A percentile compares a stretch with the other conserved stretches of the same genome.
Conservation (phyloP, 352 stramenopile species). For the Phytophthora sansomeana region DNA sequence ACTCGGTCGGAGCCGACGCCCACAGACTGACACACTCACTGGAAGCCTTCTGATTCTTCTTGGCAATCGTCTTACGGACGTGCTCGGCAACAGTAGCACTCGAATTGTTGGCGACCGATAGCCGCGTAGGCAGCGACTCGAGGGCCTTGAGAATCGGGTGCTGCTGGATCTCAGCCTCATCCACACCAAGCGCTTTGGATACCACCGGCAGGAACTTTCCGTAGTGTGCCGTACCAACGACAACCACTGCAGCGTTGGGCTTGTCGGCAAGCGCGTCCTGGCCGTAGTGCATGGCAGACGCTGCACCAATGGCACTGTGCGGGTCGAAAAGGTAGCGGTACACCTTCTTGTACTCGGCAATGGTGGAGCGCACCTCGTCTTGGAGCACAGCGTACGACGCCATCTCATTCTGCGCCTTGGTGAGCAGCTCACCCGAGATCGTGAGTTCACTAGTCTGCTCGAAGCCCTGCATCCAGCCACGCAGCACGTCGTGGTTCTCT, state of each 20-base stretch:
- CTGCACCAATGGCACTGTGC: conserved; percentile 96
- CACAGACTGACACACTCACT: conserved; percentile 24
- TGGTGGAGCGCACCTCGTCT: conserved; percentile 92
- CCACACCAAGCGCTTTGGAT: conserved; percentile 85
- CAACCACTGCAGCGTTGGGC: conserved; percentile 85
- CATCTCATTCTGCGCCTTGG: conserved; percentile 94
- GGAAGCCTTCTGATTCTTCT: conserved; percentile 35
- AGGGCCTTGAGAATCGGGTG: conserved; percentile 81
- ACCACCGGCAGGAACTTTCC: conserved; percentile 98
- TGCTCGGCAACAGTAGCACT: conserved; percentile 64
- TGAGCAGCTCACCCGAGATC: conserved; percentile 90
- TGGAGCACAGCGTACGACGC: conserved; percentile 88
- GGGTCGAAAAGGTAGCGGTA: conserved; percentile 97
- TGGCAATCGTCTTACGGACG: conserved; percentile 51
- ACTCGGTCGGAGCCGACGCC: conserved; percentile 27
- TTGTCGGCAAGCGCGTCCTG: conserved; percentile 65
- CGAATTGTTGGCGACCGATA: conserved; percentile 71
- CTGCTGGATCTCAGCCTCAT: conserved; percentile 70
- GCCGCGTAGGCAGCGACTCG: conserved; percentile 72
- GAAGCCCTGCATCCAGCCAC: conserved; percentile 95
- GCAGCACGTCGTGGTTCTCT: conserved; percentile 92
- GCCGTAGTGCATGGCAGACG: conserved; percentile 87
- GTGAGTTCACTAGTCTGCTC: conserved; percentile 95
- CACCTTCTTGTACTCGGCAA: conserved; percentile 92
- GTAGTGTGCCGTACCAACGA: conserved; percentile 97